Evolutionary conservation across 768 basidiomycete genomes (phyloP).

Genomic region (Lactarius hatsudake): DNA sequence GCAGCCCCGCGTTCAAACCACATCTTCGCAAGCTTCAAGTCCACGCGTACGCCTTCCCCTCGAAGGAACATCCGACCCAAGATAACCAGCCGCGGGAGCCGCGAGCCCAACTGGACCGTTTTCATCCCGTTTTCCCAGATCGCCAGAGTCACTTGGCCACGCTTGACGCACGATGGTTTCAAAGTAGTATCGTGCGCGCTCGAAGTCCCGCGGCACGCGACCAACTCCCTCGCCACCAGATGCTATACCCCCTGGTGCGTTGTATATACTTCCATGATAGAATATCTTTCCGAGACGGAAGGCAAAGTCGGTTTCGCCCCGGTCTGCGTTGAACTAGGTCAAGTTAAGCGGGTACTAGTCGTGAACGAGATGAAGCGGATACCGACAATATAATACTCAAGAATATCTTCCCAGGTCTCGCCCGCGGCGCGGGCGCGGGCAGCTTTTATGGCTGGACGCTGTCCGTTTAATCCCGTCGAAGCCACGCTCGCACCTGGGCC

Average conservation of each 20-base stretch:
- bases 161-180: slow-evolving; percentile 73
- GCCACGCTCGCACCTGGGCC: slow-evolving; percentile 94
- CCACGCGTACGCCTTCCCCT: slow-evolving; percentile 85
- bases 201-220: slow-evolving; percentile 76
- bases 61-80: slow-evolving; percentile 91
- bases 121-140: slow-evolving; percentile 40
- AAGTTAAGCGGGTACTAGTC: slow-evolving; percentile 2
- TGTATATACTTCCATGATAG: slow-evolving; percentile 93
- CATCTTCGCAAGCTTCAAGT: slow-evolving; percentile 74
- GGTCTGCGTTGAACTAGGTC: slow-evolving; percentile 87
- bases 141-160: slow-evolving; percentile 81
- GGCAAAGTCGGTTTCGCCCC: slow-evolving; percentile 85
- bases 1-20: slow-evolving; percentile 91
- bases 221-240: slow-evolving; percentile 94
- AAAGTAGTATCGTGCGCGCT: slow-evolving; percentile 80
- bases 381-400: slow-evolving; percentile 85
- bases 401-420: slow-evolving; percentile 90
- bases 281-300: slow-evolving; percentile 93
- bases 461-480: slow-evolving; percentile 73
- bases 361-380: neutral
- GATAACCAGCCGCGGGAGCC: slow-evolving; percentile 79
- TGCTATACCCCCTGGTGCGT: slow-evolving; percentile 69
- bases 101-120: slow-evolving; percentile 50
- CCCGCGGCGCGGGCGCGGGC: slow-evolving; percentile 80
- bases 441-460: slow-evolving; percentile 78